Evolutionary conservation across 805 yeast species (phyloP).

Genomic region (Candida vaughaniae): DNA sequence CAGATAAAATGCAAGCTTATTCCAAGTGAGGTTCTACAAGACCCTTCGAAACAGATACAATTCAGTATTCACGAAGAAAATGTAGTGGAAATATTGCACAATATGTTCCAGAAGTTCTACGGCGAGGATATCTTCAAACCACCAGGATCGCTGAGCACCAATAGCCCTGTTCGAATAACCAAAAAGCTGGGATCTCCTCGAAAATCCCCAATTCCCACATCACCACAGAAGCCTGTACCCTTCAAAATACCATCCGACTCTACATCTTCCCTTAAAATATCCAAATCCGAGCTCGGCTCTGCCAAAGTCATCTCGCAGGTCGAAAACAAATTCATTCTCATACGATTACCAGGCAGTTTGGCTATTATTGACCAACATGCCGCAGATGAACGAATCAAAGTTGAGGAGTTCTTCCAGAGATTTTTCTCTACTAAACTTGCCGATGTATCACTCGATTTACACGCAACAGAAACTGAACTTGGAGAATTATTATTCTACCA

Average conservation of each 20-base stretch:
- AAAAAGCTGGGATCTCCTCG: not conserved
- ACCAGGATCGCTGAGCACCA: too few relatives aligned
- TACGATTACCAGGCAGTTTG: slow-evolving; percentile 26
- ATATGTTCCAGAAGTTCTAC: slow-evolving; percentile 1
- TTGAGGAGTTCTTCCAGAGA: slow-evolving; percentile 50
- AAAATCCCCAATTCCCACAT: not conserved
- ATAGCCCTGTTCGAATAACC: too few relatives aligned
- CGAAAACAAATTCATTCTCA: slow-evolving; percentile 62
- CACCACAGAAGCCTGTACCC: not conserved
- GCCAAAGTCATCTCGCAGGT: slow-evolving; percentile 41
- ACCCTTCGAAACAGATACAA: slow-evolving; percentile 4
- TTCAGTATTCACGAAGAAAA: slow-evolving; percentile 2
- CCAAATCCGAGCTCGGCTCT: slow-evolving; percentile 17
- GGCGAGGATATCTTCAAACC: slow-evolving; percentile 1
- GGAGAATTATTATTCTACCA: too few relatives aligned
- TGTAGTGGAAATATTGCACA: not conserved
- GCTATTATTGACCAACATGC: slow-evolving; percentile 80
- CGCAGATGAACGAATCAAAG: slow-evolving; percentile 68
- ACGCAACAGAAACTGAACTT: too few relatives aligned
- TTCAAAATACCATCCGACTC: slow-evolving; percentile 1
- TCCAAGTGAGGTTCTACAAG: slow-evolving; percentile 6
- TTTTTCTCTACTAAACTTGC: slow-evolving; percentile 26
- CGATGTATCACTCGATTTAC: too few relatives aligned
- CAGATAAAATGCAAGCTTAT: not conserved
- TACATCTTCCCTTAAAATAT: slow-evolving; percentile 11